Evolutionary conservation across 257 asterid species (phyloP), one percentile per base, ranked within the genome.

Genomic region (Solanum acaule): DNA sequence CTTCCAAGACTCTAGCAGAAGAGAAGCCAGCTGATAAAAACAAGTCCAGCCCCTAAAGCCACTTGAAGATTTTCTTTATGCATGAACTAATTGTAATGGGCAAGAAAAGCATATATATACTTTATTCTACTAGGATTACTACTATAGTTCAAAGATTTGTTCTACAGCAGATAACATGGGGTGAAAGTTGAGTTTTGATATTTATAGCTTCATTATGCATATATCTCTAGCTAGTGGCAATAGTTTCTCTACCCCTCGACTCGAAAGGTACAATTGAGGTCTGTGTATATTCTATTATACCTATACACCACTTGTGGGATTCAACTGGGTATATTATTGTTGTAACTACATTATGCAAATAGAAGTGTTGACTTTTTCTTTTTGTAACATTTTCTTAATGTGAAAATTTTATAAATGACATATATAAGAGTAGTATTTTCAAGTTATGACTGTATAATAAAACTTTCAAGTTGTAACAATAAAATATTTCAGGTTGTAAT

Each of bases 21-120:
- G 92, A 90, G 93, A 93, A 95, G 85, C 93, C 91, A 15, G 82
- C 89, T n/a, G 90, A 46, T 72, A 87, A 88, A 20, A 88, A 49
- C 92, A 52, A 87, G 71, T 38, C 89, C 86, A 83, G 46, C 92
- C 37, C 37, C 72, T 27, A 68, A 87, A 31, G 61, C 86, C 68
- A 68, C 38, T 31, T 77, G 86, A 49, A 82, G 70, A 49, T 4
- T 16, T 27, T 29, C n/a, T 18, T 49, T 31, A 33, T 16, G 13
- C 27, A 27, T 46, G 56, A 13, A 27, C 25, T 8, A 10, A 27
- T 46, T 46, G 5, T 10, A 82, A 82, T 82, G 40, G 5, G 42
- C 42, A 82, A 82, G 86, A 82, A 49, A 1, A 82, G 44, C 42
- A 49, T 49, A 6, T 56, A 46, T 9, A 18, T 6, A 49, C 3